phyloP scores from a whole-genome alignment of 1,139 yeast species.

The Arxiozyma telluris region DNA sequence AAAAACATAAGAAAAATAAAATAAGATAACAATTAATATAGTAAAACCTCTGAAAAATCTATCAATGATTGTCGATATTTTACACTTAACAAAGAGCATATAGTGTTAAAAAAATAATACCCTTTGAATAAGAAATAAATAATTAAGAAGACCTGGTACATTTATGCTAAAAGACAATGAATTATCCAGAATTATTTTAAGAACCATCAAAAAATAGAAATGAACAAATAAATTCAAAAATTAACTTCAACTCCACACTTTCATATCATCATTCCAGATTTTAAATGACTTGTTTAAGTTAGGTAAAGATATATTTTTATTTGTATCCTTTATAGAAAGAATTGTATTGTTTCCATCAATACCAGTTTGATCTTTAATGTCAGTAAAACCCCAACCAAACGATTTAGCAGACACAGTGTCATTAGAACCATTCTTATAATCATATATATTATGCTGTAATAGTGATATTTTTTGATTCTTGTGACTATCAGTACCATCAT shows the following conservation, averaged over 20 bases:
- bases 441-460: background rate
- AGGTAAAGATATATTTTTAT: slow-evolving; percentile 14
- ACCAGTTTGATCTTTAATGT: background rate
- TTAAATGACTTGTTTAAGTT: slow-evolving; percentile 22
- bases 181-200: too few relatives aligned
- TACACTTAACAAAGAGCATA: background rate
- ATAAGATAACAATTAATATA: too few relatives aligned
- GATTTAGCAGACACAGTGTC: background rate
- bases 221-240: background rate
- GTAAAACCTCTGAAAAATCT: too few relatives aligned
- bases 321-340: slow-evolving; percentile 4
- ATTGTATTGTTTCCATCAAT: background rate
- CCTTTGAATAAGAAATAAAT: too few relatives aligned
- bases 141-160: too few relatives aligned
- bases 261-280: slow-evolving; percentile 31
- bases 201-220: background rate
- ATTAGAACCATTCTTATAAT: background rate
- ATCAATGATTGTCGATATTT: too few relatives aligned
- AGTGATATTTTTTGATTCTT: background rate
- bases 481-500: background rate
- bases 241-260: slow-evolving; percentile 28
- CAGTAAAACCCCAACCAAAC: background rate
- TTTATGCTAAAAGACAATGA: background rate
- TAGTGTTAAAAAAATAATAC: too few relatives aligned
- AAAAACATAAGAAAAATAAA: too few relatives aligned